Base-by-base conservation (phyloP, 495 filamentous ascomycete species). In the Talaromyces wortmannii region DNA sequence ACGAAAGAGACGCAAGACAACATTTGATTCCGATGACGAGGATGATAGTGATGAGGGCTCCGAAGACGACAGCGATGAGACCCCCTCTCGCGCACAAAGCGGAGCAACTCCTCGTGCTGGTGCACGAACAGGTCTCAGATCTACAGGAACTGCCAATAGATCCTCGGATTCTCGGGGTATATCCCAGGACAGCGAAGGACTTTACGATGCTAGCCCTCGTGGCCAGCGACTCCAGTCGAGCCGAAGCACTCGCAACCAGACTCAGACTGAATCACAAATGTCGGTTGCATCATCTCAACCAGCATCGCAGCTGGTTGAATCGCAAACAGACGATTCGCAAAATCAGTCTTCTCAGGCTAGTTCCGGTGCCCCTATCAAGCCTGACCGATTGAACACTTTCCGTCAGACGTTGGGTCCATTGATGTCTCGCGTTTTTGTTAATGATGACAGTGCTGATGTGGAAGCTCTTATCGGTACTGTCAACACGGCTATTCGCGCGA, bases 401-500 rank as follows among this genome's bases (percentile, higher is more conserved):
- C 82, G 90, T 44, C 81, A 81, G 5, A 80, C 85, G 4, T 75
- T 98, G 1, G 95, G 94, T 10, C 83, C 86, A 57, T 70, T 97
- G 36, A 83, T 97, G 59, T 83, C 84, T 4, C 72, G 77, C 15
- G 64, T 98, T 31, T 98, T 98, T 67, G 79, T 80, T 43, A 66
- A 72, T 12, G 84, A 89, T 48, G 95, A 96, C 61, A 80, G 83
- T 48, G 89, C 87, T 16, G 79, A 89, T 55, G 79, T 95, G 11
- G 84, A 83, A 53, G 78, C 83, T 13, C 71, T 97, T 36, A 79
- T 97, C 32, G 79, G 78, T 7, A 89, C 87, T 0, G 89, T 98
- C 36, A 98, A 98, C 68, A 71, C 71, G 5, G 79, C 81, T 53
- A 63, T 96, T 23, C 78, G 78, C 0, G 56, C 52, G 4, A 59